Percentiles rank a stretch among this genome's conserved stretches.
These are phyloP conservation scores for Cadophora luteo-olivacea DNA, from an alignment of 2,329 filamentous ascomycete genomes.

Conservation along the genomic window DNA sequence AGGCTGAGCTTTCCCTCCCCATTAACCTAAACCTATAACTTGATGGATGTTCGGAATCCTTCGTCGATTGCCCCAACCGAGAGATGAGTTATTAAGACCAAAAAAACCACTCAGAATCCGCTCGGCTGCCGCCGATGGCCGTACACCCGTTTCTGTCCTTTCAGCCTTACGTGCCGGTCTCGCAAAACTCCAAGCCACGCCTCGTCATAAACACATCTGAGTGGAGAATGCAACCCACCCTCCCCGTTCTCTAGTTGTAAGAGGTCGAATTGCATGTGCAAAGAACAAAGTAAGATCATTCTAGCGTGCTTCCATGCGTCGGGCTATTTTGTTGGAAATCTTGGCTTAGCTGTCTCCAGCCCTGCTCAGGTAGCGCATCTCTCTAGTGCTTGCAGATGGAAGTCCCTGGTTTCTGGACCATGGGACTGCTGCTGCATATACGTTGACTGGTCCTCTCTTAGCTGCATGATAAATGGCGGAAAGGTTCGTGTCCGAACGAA, in stretches of 20 bases:
- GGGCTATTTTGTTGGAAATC: background rate
- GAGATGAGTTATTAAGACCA: background rate
- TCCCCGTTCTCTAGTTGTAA: background rate
- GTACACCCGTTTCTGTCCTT: background rate
- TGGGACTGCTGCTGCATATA: slow-evolving; percentile 7
- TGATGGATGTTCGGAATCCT: background rate
- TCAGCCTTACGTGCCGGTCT: slow-evolving; percentile 11
- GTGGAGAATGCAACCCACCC: background rate
- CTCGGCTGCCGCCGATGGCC: slow-evolving; percentile 17
- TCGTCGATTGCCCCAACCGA: background rate
- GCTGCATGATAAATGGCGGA: background rate
- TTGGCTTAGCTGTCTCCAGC: background rate
- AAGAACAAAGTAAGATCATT: slow-evolving; percentile 6
- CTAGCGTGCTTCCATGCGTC: slow-evolving; percentile 17
- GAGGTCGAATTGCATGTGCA: slow-evolving; percentile 3
- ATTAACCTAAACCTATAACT: background rate
- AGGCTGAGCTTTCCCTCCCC: slow-evolving; percentile 5
- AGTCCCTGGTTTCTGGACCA: background rate
- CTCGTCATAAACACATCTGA: background rate
- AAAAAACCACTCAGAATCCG: background rate
- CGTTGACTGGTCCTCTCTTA: background rate
- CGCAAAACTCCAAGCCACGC: background rate
- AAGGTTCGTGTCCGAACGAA: background rate
- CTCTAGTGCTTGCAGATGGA: slow-evolving; percentile 1
- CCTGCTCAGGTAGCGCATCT: background rate